Percentiles rank a stretch among this genome's conserved stretches.
Conservation (phyloP, 1,284 basidiomycete species). For the Termitomyces sp. region DNA sequence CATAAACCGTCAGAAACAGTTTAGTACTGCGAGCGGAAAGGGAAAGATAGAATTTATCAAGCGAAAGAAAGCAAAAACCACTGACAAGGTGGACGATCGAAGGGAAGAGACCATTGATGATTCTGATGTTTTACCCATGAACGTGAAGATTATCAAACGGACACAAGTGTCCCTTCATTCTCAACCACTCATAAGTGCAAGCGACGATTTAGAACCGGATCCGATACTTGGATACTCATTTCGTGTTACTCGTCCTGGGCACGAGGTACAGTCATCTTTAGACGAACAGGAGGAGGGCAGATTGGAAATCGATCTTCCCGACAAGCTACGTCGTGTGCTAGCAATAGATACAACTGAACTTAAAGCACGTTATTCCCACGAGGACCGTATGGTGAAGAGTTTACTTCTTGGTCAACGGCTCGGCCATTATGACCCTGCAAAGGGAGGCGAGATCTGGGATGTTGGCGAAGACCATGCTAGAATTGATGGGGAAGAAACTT, state of each 20-base stretch:
- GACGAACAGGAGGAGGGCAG: constrained; percentile 21
- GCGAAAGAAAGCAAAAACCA: constrained; percentile 32
- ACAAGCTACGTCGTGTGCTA: constrained; percentile 57
- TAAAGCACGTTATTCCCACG: constrained; percentile 35
- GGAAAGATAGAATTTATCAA: constrained; percentile 32
- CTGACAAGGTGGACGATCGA: constrained; percentile 16
- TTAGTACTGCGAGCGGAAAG: constrained; percentile 25
- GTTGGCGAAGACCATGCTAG: constrained; percentile 53
- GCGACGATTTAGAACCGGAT: constrained; percentile 34
- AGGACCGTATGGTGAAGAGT: constrained; percentile 51
- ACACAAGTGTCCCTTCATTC: constrained; percentile 20
- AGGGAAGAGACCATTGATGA: constrained; percentile 21
- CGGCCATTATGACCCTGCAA: constrained; percentile 51
- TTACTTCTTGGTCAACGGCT: constrained; percentile 55
- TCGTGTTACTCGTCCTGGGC: constrained; percentile 16
- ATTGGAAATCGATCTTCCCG: constrained; percentile 59
- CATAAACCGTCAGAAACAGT: constrained; percentile 21
- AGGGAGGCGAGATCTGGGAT: constrained; percentile 72
- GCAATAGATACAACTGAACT: constrained; percentile 46
- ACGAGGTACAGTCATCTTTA: constrained; percentile 12
- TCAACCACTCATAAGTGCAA: constrained; percentile 19
- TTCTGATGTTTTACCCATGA: constrained; percentile 18
- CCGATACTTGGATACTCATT: constrained; percentile 32
- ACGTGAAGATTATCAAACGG: constrained; percentile 29
- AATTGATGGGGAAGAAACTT: constrained; percentile 27